phyloP scores from a whole-genome alignment of 129 eudicot species.

The Lonicera japonica region DNA sequence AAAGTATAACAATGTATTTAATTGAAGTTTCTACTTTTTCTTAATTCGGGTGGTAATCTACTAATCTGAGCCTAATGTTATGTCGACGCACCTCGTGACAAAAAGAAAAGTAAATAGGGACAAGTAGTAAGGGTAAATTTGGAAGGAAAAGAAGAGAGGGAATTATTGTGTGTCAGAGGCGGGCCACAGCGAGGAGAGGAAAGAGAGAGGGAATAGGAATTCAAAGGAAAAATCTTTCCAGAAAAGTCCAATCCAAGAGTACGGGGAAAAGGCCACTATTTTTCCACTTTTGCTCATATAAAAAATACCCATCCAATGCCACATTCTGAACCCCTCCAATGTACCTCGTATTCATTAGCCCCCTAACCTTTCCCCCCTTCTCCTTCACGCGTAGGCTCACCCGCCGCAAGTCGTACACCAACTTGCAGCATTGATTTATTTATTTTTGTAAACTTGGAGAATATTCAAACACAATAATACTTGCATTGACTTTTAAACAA shows the following conservation, averaged over 20 bases:
- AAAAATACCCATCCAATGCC: constrained; percentile 25
- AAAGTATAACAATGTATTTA: no score
- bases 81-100: no score
- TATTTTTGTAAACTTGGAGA: no score
- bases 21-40: no score
- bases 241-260: constrained; percentile 75
- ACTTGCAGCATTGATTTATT: no score
- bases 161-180: constrained; percentile 28
- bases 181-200: constrained; percentile 45
- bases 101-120: neutral
- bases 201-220: constrained; percentile 43
- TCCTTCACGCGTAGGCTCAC: constrained; percentile 12
- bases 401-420: neutral
- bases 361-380: neutral
- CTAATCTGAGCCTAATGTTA: no score
- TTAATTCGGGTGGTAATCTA: no score
- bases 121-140: constrained; percentile 18
- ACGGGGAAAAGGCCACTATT: constrained; percentile 49
- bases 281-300: constrained; percentile 28
- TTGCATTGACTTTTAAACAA: no score
- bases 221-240: constrained; percentile 57
- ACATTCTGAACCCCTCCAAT: constrained; percentile 2
- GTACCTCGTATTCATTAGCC: constrained; percentile 30
- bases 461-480: no score
- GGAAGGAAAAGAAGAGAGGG: constrained; percentile 3